Base-by-base conservation (phyloP, 331 rosid species). In the Spiraea crenata region DNA sequence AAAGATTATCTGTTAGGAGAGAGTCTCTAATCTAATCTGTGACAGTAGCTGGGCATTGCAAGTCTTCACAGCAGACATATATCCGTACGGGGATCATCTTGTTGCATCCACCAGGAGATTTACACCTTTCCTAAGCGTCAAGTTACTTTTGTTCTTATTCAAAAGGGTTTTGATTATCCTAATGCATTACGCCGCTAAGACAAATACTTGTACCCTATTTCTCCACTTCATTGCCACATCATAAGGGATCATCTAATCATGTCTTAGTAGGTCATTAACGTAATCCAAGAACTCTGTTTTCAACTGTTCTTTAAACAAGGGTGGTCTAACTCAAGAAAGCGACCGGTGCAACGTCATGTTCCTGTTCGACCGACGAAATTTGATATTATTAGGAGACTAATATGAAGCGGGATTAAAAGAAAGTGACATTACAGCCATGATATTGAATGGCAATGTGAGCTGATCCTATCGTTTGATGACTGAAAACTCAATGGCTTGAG, bases 201-300 rank as follows among this genome's bases (percentile, higher is more conserved):
- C 69, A 49, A 51, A 56, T 25, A n/a, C n/a, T 47, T 66, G 68
- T 19, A 38, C 73, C 50, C 67, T 54, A 39, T 37, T 25, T 45
- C 37, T 57, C 35, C 62, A 67, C 68, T 3, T 52, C 57, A 9
- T 72, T 20, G 37, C 69, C 41, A 45, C 41, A 19, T 14, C 45
- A 12, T 47, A 19, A 11, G 17, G 14, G 50, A 8, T 17, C 6
- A 59, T 38, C 10, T 38, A 60, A 48, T 59, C 59, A 47, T 48
- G 41, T 65, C 20, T 65, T 4, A 16, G 15, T 34, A 47, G 31
- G 38, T 39, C 16, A 14, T 48, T 48, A 13, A 48, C 52, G 13
- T 48, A 48, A 14, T 48, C 52, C 52, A 48, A 48, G 16, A 48
- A n/a, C 17, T 5, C 5, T 3, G 15, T 48, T 48, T 48, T 48